These are phyloP conservation scores for Xylariaceae sp. DNA, from an alignment of 2,329 filamentous ascomycete species.

Conservation along the genomic window DNA sequence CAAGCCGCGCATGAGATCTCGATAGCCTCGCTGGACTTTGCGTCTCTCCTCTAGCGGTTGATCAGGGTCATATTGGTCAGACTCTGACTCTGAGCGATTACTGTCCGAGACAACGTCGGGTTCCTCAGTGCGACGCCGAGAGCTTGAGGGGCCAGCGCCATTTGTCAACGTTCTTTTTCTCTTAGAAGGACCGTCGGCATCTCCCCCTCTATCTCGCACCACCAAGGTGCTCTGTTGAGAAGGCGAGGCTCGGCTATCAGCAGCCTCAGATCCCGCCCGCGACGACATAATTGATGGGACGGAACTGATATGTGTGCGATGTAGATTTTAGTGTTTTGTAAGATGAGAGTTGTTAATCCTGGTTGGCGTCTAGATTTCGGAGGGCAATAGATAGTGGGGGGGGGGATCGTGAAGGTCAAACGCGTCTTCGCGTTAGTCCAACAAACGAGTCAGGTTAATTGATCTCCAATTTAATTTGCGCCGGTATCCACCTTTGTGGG, in stretches of 20 bases:
- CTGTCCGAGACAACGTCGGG: slow-evolving; percentile 19
- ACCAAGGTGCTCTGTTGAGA: slow-evolving; percentile 25
- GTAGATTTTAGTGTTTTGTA: background rate
- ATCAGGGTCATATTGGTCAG: slow-evolving; percentile 69
- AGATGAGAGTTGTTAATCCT: no score
- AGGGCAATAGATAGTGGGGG: background rate
- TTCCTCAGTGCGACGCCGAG: slow-evolving; percentile 30
- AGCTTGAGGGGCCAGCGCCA: slow-evolving; percentile 25
- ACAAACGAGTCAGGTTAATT: background rate
- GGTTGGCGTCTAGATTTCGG: background rate
- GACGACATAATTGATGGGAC: slow-evolving; percentile 22
- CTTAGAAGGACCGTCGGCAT: slow-evolving; percentile 23
- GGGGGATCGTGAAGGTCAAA: background rate
- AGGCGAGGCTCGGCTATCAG: slow-evolving; percentile 14
- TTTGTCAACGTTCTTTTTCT: slow-evolving; percentile 30
- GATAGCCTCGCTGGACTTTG: slow-evolving; percentile 60
- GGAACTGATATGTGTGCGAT: background rate
- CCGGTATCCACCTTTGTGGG: background rate
- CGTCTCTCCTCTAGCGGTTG: slow-evolving; percentile 72
- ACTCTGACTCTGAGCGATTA: slow-evolving; percentile 9
- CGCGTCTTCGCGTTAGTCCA: background rate
- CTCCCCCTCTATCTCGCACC: slow-evolving; percentile 30
- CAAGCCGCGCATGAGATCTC: slow-evolving; percentile 56
- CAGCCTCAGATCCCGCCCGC: slow-evolving; percentile 19
- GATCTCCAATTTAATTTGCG: background rate